phyloP scores from a whole-genome alignment of 2,329 filamentous ascomycete species.

The Xylaria sp. region DNA sequence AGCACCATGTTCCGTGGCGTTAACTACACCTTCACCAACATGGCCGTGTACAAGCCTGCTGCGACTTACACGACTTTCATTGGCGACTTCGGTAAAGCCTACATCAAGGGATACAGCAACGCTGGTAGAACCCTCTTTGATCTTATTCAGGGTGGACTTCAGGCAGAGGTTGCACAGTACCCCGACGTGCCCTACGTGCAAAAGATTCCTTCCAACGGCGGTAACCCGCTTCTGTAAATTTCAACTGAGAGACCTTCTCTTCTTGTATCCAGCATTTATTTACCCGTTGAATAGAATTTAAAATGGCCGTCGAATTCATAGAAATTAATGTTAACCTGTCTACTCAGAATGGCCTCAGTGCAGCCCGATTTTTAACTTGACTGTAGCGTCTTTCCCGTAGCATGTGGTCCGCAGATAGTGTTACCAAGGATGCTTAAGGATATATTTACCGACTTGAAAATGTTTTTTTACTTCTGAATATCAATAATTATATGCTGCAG shows the following conservation, averaged over 20 bases:
- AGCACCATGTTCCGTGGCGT: conserved; percentile 33
- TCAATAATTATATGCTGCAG: neutral
- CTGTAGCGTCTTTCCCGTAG: neutral
- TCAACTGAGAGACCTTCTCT: neutral
- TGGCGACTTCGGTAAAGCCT: conserved; percentile 23
- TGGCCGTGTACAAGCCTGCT: conserved; percentile 32
- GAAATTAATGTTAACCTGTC: neutral
- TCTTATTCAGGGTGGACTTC: conserved; percentile 27
- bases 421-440: neutral
- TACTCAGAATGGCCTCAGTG: neutral
- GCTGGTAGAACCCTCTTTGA: conserved; percentile 9
- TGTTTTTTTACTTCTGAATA: neutral
- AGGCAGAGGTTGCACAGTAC: conserved; percentile 19
- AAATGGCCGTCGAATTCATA: too few relatives aligned
- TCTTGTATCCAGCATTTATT: neutral
- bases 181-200: conserved; percentile 33
- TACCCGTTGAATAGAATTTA: neutral
- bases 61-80: conserved; percentile 32
- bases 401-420: neutral
- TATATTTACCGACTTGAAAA: neutral
- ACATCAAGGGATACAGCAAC: conserved; percentile 30
- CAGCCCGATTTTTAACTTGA: neutral
- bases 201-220: conserved; percentile 26
- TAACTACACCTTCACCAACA: conserved; percentile 36
- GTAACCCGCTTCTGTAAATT: conserved; percentile 29